Conservation (phyloP, 1,284 basidiomycete genomes). For the Agroathelia rolfsii region DNA sequence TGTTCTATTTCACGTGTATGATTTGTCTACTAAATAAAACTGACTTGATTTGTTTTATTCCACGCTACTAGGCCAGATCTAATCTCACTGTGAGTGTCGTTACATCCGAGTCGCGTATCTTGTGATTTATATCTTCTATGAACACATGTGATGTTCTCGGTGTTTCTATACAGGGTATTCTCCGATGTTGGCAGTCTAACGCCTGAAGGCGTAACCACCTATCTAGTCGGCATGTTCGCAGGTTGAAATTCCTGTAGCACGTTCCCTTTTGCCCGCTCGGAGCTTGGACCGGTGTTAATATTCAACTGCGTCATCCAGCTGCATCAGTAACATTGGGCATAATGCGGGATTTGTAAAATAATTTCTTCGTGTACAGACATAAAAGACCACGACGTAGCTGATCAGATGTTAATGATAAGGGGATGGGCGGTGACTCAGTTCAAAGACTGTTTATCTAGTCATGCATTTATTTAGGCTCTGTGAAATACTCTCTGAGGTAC, state of each 20-base stretch:
- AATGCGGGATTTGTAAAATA: slow-evolving; percentile 29
- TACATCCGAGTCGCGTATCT: no score
- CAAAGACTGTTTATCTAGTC: no score
- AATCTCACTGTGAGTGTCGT: slow-evolving; percentile 78
- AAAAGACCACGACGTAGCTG: slow-evolving; percentile 9
- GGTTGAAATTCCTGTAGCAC: slow-evolving; percentile 29
- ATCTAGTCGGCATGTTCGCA: slow-evolving; percentile 85
- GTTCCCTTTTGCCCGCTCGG: no score
- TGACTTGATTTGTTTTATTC: no score
- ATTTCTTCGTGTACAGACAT: slow-evolving; percentile 16
- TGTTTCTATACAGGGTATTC: no score
- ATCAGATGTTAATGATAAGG: no score
- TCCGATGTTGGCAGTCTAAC: slow-evolving; percentile 89
- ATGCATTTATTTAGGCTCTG: no score
- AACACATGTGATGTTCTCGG: no score
- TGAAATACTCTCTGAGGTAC: no score
- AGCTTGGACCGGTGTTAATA: slow-evolving; percentile 3
- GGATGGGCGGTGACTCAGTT: slow-evolving; percentile 1
- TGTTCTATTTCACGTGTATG: slow-evolving; percentile 1
- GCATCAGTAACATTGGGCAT: slow-evolving; percentile 2
- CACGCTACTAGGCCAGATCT: slow-evolving; percentile 58
- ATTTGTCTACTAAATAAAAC: no score
- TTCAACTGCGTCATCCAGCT: slow-evolving; percentile 1
- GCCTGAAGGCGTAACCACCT: slow-evolving; percentile 85
- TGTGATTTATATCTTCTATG: no score